These are phyloP conservation scores for Pneumocystis murina DNA, from an alignment of 1,139 yeast species.

Conservation along the genomic window DNA sequence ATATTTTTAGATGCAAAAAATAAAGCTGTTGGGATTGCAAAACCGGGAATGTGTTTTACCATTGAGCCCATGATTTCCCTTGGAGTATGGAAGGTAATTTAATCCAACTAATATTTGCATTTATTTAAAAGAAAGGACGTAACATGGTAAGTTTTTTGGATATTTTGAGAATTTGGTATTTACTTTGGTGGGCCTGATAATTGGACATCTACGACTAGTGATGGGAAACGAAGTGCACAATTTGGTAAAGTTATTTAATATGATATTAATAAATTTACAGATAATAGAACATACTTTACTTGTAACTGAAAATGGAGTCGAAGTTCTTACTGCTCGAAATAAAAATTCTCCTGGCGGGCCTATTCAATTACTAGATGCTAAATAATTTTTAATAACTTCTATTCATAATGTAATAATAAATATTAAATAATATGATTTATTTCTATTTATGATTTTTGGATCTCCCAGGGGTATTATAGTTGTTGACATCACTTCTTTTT, in stretches of 20 bases:
- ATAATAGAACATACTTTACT: slow-evolving; percentile 57
- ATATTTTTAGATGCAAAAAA: slow-evolving; percentile 42
- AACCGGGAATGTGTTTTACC: slow-evolving; percentile 93
- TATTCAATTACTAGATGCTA: slow-evolving; percentile 33
- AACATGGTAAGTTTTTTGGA: neutral
- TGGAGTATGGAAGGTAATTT: slow-evolving; percentile 56
- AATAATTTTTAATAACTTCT: neutral
- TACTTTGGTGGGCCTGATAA: slow-evolving; percentile 87
- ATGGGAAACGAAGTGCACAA: slow-evolving; percentile 82
- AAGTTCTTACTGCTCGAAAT: slow-evolving; percentile 70
- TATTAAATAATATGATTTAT: neutral
- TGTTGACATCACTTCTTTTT: slow-evolving; percentile 40
- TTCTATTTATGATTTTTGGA: neutral
- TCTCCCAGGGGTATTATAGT: neutral
- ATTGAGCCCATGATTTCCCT: slow-evolving; percentile 94
- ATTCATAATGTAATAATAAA: neutral
- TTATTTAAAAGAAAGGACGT: neutral
- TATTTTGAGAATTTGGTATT: neutral
- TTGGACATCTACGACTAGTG: slow-evolving; percentile 88
- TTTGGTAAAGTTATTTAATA: slow-evolving; percentile 31
- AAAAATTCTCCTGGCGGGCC: slow-evolving; percentile 83
- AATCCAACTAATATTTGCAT: neutral
- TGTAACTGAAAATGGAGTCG: slow-evolving; percentile 89
- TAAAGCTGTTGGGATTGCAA: slow-evolving; percentile 85
- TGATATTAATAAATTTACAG: neutral